Conservation (phyloP, 352 stramenopile genomes). For the Thalassiosira pacifica region DNA sequence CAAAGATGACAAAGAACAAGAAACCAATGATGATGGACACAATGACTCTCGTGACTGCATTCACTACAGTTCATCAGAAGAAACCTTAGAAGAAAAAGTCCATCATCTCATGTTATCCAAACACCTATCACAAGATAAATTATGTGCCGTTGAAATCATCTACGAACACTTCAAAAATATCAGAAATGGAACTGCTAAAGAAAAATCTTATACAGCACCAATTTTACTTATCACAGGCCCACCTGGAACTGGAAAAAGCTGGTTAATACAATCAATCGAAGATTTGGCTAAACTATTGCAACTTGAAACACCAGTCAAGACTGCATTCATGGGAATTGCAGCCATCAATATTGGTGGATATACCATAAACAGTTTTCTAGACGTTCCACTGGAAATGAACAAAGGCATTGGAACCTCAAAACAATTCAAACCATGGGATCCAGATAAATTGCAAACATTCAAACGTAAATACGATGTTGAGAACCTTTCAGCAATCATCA, state of each 20-base stretch:
- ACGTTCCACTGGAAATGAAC: slow-evolving; percentile 36
- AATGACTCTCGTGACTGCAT: not conserved
- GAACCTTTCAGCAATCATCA: slow-evolving; percentile 38
- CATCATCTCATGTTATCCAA: not conserved
- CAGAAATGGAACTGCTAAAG: slow-evolving; percentile 7
- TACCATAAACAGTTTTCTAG: slow-evolving; percentile 32
- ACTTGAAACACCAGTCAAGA: slow-evolving; percentile 33
- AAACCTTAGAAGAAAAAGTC: slow-evolving; percentile 22
- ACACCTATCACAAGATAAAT: slow-evolving; percentile 42
- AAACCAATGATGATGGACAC: not conserved
- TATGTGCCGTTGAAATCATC: slow-evolving; percentile 17
- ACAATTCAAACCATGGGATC: slow-evolving; percentile 30
- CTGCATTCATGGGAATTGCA: slow-evolving; percentile 49
- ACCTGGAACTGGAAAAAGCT: slow-evolving; percentile 47
- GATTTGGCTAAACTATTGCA: slow-evolving; percentile 27
- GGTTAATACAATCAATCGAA: slow-evolving; percentile 15
- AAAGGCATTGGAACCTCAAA: not conserved
- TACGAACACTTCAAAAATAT: slow-evolving; percentile 29
- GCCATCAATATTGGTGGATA: slow-evolving; percentile 46
- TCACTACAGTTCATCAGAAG: not conserved
- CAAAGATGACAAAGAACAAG: not conserved
- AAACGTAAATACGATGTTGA: slow-evolving; percentile 42
- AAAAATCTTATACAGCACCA: slow-evolving; percentile 21
- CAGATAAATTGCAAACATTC: slow-evolving; percentile 31
- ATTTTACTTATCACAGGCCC: slow-evolving; percentile 33